Evolutionary conservation across 495 filamentous ascomycete genomes (phyloP), one percentile per base, ranked within the genome.

Genomic region (Neurospora sp.): DNA sequence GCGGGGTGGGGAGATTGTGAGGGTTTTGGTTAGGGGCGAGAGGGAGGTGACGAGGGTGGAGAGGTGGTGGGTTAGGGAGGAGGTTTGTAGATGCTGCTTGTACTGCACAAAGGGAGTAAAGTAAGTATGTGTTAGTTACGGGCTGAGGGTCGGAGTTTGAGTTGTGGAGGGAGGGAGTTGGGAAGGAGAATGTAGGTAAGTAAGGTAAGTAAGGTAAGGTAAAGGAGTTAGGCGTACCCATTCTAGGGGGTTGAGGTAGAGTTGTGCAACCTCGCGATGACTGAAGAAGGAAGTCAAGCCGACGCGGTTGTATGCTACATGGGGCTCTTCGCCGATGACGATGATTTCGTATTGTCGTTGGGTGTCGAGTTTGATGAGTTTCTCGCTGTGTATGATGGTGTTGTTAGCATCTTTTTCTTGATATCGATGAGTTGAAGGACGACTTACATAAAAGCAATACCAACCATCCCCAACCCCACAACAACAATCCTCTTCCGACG

Each of bases 391-490:
- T 8, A n/a, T n/a, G n/a, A n/a, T n/a, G n/a, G n/a, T n/a, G n/a
- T n/a, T n/a, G n/a, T n/a, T n/a, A n/a, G n/a, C n/a, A n/a, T n/a
- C n/a, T n/a, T n/a, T n/a, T n/a, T n/a, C n/a, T n/a, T n/a, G n/a
- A n/a, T n/a, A n/a, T n/a, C n/a, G n/a, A n/a, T n/a, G n/a, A n/a
- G 38, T 38, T 22, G 35, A 72, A 44, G 3, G 38, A 35, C 20
- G 6, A 80, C 91, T 82, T 82, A 96, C 93, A 97, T 97, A 80
- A 97, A 94, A 65, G 93, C 90, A 71, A 98, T 92, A 31, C 94
- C 95, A 48, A 98, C 94, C 95, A 98, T 98, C 11, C 95, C 95
- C 81, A 98, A 81, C 10, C 95, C 95, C 37, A 97, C 93, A 40
- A 98, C 88, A 1, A 98, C 93, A 41, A 97, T 84, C 77, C 86